These are phyloP conservation scores for Phaffia tasmanica DNA, from an alignment of 768 basidiomycete species.

Conservation along the genomic window DNA sequence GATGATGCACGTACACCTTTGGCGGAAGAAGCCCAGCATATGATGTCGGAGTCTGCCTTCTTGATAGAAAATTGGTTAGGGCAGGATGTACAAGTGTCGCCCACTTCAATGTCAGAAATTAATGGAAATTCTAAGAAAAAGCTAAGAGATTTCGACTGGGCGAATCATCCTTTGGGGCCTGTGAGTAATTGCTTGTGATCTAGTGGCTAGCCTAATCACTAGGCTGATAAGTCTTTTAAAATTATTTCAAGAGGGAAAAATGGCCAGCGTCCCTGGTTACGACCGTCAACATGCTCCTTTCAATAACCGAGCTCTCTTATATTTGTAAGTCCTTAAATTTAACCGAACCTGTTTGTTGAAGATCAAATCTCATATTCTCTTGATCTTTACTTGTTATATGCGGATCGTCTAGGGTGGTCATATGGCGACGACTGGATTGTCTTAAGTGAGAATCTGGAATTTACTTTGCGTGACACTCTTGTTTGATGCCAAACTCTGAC, in stretches of 20 bases:
- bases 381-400: not conserved
- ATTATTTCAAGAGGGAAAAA: not conserved
- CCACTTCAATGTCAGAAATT: not conserved
- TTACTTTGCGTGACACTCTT: not conserved
- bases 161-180: conserved; percentile 2
- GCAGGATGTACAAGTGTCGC: not conserved
- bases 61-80: not conserved
- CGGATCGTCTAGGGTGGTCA: conserved; percentile 9
- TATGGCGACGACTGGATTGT: conserved; percentile 8
- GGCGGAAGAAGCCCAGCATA: not conserved
- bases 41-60: not conserved
- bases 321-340: not conserved
- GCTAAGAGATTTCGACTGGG: conserved; percentile 3
- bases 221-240: not conserved
- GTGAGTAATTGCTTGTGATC: not conserved
- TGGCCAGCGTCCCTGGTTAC: conserved; percentile 9
- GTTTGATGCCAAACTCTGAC: not conserved
- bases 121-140: not conserved
- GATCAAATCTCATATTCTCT: too few species aligned
- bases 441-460: not conserved
- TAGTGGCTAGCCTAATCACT: not conserved
- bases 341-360: not conserved
- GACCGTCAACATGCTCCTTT: not conserved
- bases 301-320: not conserved
- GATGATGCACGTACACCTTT: too few species aligned